Conservation (phyloP, 2,329 filamentous ascomycete species). For the Sarocladium kiliense region DNA sequence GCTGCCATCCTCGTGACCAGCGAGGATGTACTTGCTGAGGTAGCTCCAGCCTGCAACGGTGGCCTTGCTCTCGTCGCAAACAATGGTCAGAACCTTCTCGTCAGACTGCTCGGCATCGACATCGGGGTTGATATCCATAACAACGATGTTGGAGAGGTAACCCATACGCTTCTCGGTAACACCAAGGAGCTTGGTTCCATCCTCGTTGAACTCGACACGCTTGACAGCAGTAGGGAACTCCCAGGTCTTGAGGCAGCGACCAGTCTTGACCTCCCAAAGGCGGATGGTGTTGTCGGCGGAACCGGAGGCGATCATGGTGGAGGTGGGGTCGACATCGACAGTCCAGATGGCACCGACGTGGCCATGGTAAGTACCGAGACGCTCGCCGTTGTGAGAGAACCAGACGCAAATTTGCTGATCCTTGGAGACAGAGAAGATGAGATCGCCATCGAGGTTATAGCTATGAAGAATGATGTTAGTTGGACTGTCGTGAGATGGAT, state of each 20-base stretch:
- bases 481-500: not conserved
- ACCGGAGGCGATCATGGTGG: slow-evolving; percentile 86
- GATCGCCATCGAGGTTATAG: slow-evolving; percentile 91
- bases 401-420: slow-evolving; percentile 96
- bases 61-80: slow-evolving; percentile 93
- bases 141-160: slow-evolving; percentile 87
- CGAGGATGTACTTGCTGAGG: slow-evolving; percentile 91
- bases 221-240: slow-evolving; percentile 97
- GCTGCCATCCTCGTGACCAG: slow-evolving; percentile 93
- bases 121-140: slow-evolving; percentile 83
- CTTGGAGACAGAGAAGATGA: slow-evolving; percentile 93
- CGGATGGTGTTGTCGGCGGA: slow-evolving; percentile 98
- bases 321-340: slow-evolving; percentile 86
- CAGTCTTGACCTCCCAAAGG: slow-evolving; percentile 92
- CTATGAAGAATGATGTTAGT: slow-evolving; percentile 31
- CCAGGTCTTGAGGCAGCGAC: slow-evolving; percentile 93
- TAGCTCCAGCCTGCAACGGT: slow-evolving; percentile 97
- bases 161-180: slow-evolving; percentile 99
- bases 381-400: slow-evolving; percentile 97
- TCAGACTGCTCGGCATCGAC: slow-evolving; percentile 77
- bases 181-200: slow-evolving; percentile 83
- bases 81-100: slow-evolving; percentile 80
- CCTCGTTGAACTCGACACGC: slow-evolving; percentile 94
- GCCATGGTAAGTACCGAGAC: slow-evolving; percentile 91
- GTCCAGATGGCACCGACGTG: slow-evolving; percentile 99